Evolutionary conservation across 345 rosid genomes (phyloP), one percentile per base, ranked within the genome.

Genomic region (Dovyalis caffra): DNA sequence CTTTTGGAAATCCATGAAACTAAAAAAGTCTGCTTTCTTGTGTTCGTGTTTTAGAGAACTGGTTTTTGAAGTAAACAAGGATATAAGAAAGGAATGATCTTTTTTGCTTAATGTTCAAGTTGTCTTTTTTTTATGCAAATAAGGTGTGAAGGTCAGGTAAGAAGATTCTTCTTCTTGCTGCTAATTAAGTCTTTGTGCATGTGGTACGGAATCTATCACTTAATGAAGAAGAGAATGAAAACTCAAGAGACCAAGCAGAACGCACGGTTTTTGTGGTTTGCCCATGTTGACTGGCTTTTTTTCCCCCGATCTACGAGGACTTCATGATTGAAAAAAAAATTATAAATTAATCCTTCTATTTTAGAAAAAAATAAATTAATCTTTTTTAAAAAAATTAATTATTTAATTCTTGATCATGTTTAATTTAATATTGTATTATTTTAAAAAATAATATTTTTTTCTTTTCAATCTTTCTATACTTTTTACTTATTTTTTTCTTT

Each of bases 1-100:
- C 51, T 70, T 84, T 70, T 83, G 81, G 68, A 95, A 74, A 86
- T 90, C 93, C 91, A 94, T 92, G 34, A 25, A 28, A 63, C 25
- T 11, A 33, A 65, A 4, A 2, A 16, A 62, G 23, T 23, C 29
- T 65, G 16, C 38, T 8, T 51, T 49, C 16, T 2, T 32, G 73
- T 11, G 29, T 49, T 69, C 21, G 63, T 33, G 25, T 21, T 34
- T 23, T 10, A 66, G 28, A 3, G 26, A 64, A 18, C 25, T 8
- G 38, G 1, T 23, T 18, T n/a, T 15, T 18, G 5, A 9, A 18
- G 25, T 4, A 47, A 47, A 6, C 58, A 47, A 23, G 8, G 61
- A 56, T 56, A 14, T 3, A 56, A 23, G 16, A 29, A 68, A 43
- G 38, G 15, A 45, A 32, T 12, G 47, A 47, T 68, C 60, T 68